These are phyloP conservation scores for Amorphotheca resinae DNA, from an alignment of 495 filamentous ascomycete species.

Conservation along the genomic window DNA sequence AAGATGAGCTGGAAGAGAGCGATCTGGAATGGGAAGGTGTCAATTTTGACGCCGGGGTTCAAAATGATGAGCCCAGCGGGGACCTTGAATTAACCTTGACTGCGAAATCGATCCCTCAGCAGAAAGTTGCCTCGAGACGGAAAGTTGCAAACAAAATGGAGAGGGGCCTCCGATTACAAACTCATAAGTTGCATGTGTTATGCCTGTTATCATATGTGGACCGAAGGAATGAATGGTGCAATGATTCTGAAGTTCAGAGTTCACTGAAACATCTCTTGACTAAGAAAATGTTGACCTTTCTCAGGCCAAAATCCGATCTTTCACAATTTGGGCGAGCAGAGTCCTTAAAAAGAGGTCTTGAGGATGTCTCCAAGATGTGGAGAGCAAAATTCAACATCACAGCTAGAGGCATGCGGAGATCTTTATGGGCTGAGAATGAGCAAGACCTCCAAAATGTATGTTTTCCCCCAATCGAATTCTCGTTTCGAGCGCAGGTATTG, in stretches of 20 bases:
- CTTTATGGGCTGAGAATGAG: slow-evolving; percentile 59
- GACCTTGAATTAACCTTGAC: slow-evolving; percentile 19
- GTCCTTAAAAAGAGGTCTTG: slow-evolving; percentile 66
- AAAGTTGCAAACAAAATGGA: slow-evolving; percentile 48
- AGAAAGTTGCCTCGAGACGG: slow-evolving; percentile 15
- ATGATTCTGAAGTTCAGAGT: slow-evolving; percentile 52
- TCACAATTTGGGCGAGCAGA: slow-evolving; percentile 60
- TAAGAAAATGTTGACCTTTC: slow-evolving; percentile 42
- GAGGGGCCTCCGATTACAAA: slow-evolving; percentile 54
- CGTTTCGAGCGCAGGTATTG: slow-evolving; percentile 2
- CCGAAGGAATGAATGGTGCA: slow-evolving; percentile 79
- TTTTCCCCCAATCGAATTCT: slow-evolving; percentile 14
- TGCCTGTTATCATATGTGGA: slow-evolving; percentile 67
- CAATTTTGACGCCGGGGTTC: slow-evolving; percentile 16
- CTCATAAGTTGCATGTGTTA: slow-evolving; percentile 78
- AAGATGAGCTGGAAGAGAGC: slow-evolving; percentile 35
- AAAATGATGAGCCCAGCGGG: slow-evolving; percentile 24
- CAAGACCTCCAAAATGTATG: slow-evolving; percentile 44
- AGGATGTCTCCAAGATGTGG: slow-evolving; percentile 55
- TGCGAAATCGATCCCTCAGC: slow-evolving; percentile 16
- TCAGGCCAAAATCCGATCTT: slow-evolving; percentile 50
- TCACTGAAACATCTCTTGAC: slow-evolving; percentile 47
- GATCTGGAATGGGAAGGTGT: slow-evolving; percentile 67
- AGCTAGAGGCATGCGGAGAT: slow-evolving; percentile 52
- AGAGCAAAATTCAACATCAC: slow-evolving; percentile 53